Conservation (phyloP, 306 rosid genomes). For the Canavalia gladiata region DNA sequence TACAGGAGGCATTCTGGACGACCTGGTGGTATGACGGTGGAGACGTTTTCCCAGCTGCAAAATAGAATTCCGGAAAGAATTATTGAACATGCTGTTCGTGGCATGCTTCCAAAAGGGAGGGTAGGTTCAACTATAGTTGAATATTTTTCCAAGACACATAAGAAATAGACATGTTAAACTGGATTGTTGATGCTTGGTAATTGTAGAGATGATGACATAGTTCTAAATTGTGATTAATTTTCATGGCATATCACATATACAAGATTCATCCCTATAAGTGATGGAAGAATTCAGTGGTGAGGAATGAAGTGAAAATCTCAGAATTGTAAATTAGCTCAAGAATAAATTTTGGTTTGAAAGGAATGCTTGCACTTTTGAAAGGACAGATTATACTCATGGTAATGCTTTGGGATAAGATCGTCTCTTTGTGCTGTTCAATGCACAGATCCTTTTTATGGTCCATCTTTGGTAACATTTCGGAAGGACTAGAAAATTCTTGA, state of each 20-base stretch:
- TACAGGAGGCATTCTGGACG: constrained; percentile 98
- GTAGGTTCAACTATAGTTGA: constrained; percentile 59
- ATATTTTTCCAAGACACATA: constrained; percentile 16
- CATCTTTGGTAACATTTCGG: constrained; percentile 22
- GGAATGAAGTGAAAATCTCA: neutral
- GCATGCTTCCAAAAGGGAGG: constrained; percentile 99
- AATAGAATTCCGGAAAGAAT: constrained; percentile 96
- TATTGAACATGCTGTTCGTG: constrained; percentile 97
- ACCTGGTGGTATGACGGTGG: constrained; percentile 98
- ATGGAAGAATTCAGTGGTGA: constrained; percentile 7
- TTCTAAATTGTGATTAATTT: constrained; percentile 34
- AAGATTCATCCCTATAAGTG: constrained; percentile 20
- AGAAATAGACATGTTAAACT: constrained; percentile 30
- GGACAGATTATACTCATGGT: neutral
- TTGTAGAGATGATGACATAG: neutral
- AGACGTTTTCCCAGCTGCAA: constrained; percentile 94
- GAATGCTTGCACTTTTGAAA: neutral
- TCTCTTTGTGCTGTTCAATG: neutral
- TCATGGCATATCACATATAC: constrained; percentile 25
- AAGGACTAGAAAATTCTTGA: neutral
- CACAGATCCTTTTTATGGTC: constrained; percentile 20
- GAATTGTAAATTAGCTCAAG: constrained; percentile 16
- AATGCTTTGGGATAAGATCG: neutral
- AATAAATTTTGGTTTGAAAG: constrained; percentile 33
- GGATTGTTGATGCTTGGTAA: neutral